Conservation (phyloP, 1,139 yeast genomes). For the Taphrina deformans region DNA sequence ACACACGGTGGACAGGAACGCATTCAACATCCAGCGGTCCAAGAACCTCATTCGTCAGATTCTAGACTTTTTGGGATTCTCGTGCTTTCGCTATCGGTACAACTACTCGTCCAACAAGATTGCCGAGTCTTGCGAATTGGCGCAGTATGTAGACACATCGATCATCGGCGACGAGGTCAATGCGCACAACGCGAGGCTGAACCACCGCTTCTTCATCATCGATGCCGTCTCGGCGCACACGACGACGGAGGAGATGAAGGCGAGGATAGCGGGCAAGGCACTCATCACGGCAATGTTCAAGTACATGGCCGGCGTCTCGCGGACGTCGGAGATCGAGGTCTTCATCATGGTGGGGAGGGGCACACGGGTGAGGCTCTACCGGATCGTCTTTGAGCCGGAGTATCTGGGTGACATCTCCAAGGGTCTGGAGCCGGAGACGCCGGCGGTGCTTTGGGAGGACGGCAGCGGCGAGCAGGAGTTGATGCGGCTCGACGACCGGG, state of each 20-base stretch:
- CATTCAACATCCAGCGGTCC: constrained; percentile 29
- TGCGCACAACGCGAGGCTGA: constrained; percentile 19
- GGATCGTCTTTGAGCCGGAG: constrained; percentile 32
- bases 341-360: constrained; percentile 31
- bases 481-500: constrained; percentile 13
- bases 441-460: constrained; percentile 26
- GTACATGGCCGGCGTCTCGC: constrained; percentile 33
- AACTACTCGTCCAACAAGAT: constrained; percentile 21
- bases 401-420: constrained; percentile 28
- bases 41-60: constrained; percentile 28
- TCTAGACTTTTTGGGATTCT: constrained; percentile 22
- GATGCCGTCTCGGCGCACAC: constrained; percentile 28
- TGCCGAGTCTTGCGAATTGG: constrained; percentile 13
- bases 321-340: constrained; percentile 27
- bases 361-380: constrained; percentile 14
- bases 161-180: constrained; percentile 20
- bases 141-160: constrained; percentile 28
- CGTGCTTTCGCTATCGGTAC: constrained; percentile 31
- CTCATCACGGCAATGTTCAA: constrained; percentile 27
- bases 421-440: constrained; percentile 23
- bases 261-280: constrained; percentile 28
- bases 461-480: constrained; percentile 19
- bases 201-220: constrained; percentile 32
- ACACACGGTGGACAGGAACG: constrained; percentile 19
- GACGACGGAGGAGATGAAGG: constrained; percentile 26